Evolutionary conservation across 345 rosid genomes (phyloP).

Genomic region (Murraya paniculata): DNA sequence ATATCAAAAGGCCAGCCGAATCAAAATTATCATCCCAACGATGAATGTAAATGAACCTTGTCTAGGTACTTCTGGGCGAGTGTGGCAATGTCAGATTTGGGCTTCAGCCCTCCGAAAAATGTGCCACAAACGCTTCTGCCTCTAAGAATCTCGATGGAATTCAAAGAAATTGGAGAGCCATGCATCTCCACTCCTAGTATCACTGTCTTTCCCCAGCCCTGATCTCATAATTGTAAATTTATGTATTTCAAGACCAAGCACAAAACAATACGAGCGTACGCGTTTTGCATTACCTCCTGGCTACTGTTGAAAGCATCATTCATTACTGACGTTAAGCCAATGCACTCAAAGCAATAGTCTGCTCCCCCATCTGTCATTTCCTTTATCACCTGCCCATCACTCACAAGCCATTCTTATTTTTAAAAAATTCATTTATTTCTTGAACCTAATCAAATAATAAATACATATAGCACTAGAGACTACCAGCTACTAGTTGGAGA

Average conservation of each 20-base stretch:
- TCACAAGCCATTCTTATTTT: too few species aligned
- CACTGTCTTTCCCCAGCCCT: conserved; percentile 75
- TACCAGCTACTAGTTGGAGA: background rate
- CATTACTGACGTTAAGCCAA: conserved; percentile 58
- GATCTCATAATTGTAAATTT: background rate
- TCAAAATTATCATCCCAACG: background rate
- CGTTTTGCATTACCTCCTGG: conserved; percentile 28
- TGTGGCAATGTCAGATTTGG: conserved; percentile 50
- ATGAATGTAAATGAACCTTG: conserved; percentile 21
- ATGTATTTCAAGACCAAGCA: conserved; percentile 4
- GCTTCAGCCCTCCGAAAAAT: conserved; percentile 55
- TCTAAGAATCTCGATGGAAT: conserved; percentile 29
- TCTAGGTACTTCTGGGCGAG: conserved; percentile 37
- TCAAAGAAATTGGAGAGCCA: conserved; percentile 29
- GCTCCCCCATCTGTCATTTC: conserved; percentile 72
- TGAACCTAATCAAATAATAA: too few species aligned
- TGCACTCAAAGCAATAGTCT: conserved; percentile 76
- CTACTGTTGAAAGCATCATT: conserved; percentile 52
- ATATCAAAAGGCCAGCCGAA: background rate
- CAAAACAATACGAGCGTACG: background rate
- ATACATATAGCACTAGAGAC: too few species aligned
- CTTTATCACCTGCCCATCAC: conserved; percentile 39
- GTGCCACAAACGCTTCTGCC: conserved; percentile 51
- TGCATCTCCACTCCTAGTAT: conserved; percentile 50
- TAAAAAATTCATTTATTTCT: too few species aligned